Conservation (phyloP, 768 basidiomycete species). For the Tricholoma sp. region DNA sequence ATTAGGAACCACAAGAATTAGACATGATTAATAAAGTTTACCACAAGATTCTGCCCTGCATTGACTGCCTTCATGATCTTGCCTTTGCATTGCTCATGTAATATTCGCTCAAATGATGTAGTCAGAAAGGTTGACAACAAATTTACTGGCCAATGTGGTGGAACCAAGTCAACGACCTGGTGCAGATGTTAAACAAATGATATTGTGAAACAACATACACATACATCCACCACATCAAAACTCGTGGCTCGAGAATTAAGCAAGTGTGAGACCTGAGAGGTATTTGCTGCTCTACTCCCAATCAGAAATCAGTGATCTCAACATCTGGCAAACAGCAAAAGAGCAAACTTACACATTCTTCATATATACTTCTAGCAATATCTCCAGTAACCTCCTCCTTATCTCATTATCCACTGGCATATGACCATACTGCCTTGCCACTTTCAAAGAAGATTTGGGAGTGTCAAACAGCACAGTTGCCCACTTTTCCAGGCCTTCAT, state of each 20-base stretch:
- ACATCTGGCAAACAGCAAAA: slow-evolving; percentile 35
- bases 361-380: slow-evolving; percentile 81
- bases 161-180: slow-evolving; percentile 63
- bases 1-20: background rate
- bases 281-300: slow-evolving; percentile 39
- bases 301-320: background rate
- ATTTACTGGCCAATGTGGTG: slow-evolving; percentile 70
- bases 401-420: slow-evolving; percentile 39
- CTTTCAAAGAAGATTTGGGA: slow-evolving; percentile 17
- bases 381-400: slow-evolving; percentile 58
- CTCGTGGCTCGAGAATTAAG: slow-evolving; percentile 78
- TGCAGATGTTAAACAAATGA: background rate
- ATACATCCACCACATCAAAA: slow-evolving; percentile 73
- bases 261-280: slow-evolving; percentile 59
- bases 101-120: slow-evolving; percentile 70
- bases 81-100: slow-evolving; percentile 67
- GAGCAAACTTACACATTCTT: slow-evolving; percentile 58
- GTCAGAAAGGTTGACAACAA: slow-evolving; percentile 72
- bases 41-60: slow-evolving; percentile 75
- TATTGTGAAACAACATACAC: slow-evolving; percentile 18
- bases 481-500: slow-evolving; percentile 47
- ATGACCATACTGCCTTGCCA: slow-evolving; percentile 18
- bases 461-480: slow-evolving; percentile 38
- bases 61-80: slow-evolving; percentile 76
- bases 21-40: slow-evolving; percentile 14